Evolutionary conservation across 345 rosid species (phyloP).

Genomic region (Moricandia arvensis): DNA sequence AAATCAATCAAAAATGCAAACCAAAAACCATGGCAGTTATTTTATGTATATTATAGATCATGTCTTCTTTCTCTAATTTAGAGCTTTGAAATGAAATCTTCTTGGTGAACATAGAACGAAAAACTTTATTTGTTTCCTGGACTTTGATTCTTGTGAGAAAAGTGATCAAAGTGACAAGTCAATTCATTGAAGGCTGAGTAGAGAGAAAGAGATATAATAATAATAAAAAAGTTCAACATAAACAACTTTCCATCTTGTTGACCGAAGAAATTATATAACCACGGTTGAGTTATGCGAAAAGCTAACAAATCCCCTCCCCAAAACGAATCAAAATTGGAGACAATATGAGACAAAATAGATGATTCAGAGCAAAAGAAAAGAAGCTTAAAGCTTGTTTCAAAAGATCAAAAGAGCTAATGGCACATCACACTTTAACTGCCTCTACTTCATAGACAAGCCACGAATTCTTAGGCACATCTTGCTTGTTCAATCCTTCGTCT

Average conservation of each 20-base stretch:
- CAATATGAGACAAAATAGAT: neutral
- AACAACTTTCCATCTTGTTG: neutral
- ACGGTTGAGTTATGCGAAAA: neutral
- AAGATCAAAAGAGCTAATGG: neutral
- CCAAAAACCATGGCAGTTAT: too few relatives aligned
- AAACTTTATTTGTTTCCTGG: too few relatives aligned
- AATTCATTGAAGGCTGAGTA: slow-evolving; percentile 39
- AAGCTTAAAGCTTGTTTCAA: neutral
- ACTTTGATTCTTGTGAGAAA: too few relatives aligned
- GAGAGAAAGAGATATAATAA: slow-evolving; percentile 41
- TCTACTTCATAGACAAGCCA: slow-evolving; percentile 77
- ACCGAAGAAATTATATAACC: neutral
- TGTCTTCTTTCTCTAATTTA: too few relatives aligned
- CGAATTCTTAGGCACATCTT: slow-evolving; percentile 60
- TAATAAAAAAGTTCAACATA: slow-evolving; percentile 13
- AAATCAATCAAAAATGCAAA: too few relatives aligned
- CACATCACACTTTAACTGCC: slow-evolving; percentile 51
- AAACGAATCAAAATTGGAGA: neutral
- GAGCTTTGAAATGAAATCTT: too few relatives aligned
- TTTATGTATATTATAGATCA: too few relatives aligned
- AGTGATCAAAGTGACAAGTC: neutral
- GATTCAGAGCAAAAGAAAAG: neutral
- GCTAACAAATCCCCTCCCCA: neutral
- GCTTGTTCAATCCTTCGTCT: slow-evolving; percentile 40
- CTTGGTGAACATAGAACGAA: too few relatives aligned